Conservation (phyloP, 257 asterid genomes). For the Avicennia marina region DNA sequence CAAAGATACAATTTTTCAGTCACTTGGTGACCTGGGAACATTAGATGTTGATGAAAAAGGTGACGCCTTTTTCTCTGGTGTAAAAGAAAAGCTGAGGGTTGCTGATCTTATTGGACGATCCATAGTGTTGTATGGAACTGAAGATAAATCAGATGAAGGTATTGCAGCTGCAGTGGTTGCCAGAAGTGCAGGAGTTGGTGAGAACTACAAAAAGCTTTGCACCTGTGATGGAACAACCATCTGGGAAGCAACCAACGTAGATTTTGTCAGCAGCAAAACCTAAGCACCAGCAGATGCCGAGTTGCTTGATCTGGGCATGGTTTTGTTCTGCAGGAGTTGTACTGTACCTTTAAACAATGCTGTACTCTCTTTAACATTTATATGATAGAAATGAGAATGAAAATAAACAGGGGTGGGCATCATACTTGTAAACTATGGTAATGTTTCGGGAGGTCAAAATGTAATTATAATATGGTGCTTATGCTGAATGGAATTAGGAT, state of each 20-base stretch:
- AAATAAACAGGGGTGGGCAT: too few species aligned
- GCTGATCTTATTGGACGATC: constrained; percentile 79
- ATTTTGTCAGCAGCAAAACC: constrained; percentile 55
- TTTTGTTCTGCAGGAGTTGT: too few species aligned
- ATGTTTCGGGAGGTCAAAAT: too few species aligned
- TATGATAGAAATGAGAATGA: too few species aligned
- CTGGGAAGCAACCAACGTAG: constrained; percentile 82
- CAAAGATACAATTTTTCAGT: constrained; percentile 51
- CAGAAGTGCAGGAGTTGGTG: constrained; percentile 96
- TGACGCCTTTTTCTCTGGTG: constrained; percentile 57
- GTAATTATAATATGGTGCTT: too few species aligned
- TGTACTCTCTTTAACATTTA: too few species aligned
- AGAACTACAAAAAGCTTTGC: constrained; percentile 89
- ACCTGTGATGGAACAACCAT: constrained; percentile 94
- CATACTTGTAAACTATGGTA: too few species aligned
- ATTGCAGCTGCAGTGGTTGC: constrained; percentile 86
- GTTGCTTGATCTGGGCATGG: too few species aligned
- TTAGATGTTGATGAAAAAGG: constrained; percentile 62
- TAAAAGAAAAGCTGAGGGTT: constrained; percentile 59
- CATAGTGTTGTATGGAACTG: constrained; percentile 56
- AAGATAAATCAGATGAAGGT: constrained; percentile 63
- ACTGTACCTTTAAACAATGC: too few species aligned
- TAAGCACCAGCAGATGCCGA: too few species aligned
- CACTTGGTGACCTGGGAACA: constrained; percentile 92
- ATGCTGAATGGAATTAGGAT: too few species aligned